A percentile compares a stretch with the other conserved stretches of the same genome.
Evolutionary conservation across 495 filamentous ascomycete genomes (phyloP).

Genomic region (Aspergillus leporis): DNA sequence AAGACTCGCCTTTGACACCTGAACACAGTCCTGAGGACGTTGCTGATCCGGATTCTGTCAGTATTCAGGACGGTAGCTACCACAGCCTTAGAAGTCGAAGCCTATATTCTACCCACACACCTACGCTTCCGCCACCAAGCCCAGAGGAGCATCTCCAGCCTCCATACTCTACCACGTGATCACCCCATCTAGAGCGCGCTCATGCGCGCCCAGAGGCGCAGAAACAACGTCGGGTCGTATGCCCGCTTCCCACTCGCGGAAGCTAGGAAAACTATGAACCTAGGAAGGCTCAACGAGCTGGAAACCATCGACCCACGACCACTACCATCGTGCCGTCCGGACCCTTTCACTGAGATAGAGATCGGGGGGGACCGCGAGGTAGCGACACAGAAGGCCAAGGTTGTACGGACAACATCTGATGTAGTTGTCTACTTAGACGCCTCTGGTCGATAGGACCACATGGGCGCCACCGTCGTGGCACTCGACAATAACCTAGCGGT

Average conservation of each 20-base stretch:
- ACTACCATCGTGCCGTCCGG: slow-evolving; percentile 13
- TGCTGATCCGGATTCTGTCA: slow-evolving; percentile 17
- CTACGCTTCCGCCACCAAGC: slow-evolving; percentile 11
- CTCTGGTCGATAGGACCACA: slow-evolving; percentile 13
- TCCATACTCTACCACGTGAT: slow-evolving; percentile 13
- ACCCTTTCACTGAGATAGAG: slow-evolving; percentile 18
- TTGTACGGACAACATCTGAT: not conserved
- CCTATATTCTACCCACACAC: slow-evolving; percentile 13
- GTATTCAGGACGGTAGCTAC: slow-evolving; percentile 19
- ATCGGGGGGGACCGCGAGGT: slow-evolving; percentile 18
- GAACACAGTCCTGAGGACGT: slow-evolving; percentile 14
- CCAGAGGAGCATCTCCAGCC: slow-evolving; percentile 7
- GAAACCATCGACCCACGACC: slow-evolving; percentile 26
- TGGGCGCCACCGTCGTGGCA: slow-evolving; percentile 14
- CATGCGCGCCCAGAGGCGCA: slow-evolving; percentile 13
- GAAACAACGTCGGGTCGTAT: slow-evolving; percentile 10
- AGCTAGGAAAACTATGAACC: slow-evolving; percentile 19
- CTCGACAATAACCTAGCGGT: too few relatives aligned
- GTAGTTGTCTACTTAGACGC: slow-evolving; percentile 17
- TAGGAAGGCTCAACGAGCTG: slow-evolving; percentile 14
- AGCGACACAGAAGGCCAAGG: slow-evolving; percentile 7
- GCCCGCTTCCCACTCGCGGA: slow-evolving; percentile 22
- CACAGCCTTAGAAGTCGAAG: slow-evolving; percentile 15
- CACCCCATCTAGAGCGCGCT: slow-evolving; percentile 14
- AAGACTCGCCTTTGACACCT: slow-evolving; percentile 21